Conservation (phyloP, 768 basidiomycete species). For the Suillus cothurnatus region DNA sequence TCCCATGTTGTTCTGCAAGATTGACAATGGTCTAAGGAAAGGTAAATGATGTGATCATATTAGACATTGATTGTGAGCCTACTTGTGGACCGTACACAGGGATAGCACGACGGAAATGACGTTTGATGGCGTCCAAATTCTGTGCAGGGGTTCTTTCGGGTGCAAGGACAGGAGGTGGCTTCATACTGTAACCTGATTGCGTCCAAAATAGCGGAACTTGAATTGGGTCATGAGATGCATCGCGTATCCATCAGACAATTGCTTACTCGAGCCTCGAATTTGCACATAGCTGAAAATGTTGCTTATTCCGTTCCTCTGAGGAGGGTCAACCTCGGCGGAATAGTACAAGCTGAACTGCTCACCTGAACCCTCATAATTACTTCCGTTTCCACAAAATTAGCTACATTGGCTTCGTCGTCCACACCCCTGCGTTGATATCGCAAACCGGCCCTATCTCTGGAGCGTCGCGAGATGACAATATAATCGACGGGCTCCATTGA, state of each 20-base stretch:
- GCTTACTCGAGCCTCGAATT: constrained; percentile 83
- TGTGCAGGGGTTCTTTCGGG: constrained; percentile 74
- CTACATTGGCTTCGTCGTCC: constrained; percentile 90
- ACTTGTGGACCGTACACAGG: constrained; percentile 81
- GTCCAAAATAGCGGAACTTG: constrained; percentile 93
- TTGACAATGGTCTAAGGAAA: constrained; percentile 73
- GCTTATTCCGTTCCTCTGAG: constrained; percentile 68
- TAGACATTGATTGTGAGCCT: constrained; percentile 14
- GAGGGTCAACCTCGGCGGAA: not conserved
- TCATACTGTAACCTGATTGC: constrained; percentile 83
- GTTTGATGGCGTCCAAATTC: constrained; percentile 65
- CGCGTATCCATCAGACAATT: not conserved
- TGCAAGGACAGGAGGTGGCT: constrained; percentile 81
- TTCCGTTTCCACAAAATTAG: constrained; percentile 97
- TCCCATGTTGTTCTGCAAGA: constrained; percentile 88
- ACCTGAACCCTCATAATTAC: constrained; percentile 85
- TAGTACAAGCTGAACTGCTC: constrained; percentile 17
- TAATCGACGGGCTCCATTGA: constrained; percentile 62
- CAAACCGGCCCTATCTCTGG: constrained; percentile 87
- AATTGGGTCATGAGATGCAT: constrained; percentile 7
- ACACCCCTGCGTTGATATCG: constrained; percentile 94
- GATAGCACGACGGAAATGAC: constrained; percentile 71
- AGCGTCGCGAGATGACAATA: constrained; percentile 81
- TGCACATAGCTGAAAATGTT: constrained; percentile 92
- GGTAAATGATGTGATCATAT: constrained; percentile 12